Evolutionary conservation across 2,329 filamentous ascomycete species (phyloP).

Genomic region (Penicillium sp.): DNA sequence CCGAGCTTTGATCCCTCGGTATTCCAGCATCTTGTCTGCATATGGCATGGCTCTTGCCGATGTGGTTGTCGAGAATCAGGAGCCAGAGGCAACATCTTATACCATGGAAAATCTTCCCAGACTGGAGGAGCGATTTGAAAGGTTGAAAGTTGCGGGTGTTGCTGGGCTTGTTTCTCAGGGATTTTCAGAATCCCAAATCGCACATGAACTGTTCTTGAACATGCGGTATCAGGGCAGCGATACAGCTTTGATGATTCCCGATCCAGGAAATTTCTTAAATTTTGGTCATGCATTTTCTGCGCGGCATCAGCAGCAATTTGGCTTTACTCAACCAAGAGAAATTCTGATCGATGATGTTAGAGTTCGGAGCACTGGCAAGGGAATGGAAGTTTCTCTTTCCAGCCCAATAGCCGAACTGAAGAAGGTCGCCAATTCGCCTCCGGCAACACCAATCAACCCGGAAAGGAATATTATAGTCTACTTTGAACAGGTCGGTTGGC

Average conservation of each 20-base stretch:
- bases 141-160: constrained; percentile 40
- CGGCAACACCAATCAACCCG: not conserved
- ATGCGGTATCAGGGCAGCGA: constrained; percentile 49
- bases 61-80: constrained; percentile 36
- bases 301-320: constrained; percentile 43
- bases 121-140: constrained; percentile 32
- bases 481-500: constrained; percentile 29
- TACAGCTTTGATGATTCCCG: constrained; percentile 43
- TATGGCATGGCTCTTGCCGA: constrained; percentile 48
- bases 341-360: constrained; percentile 44
- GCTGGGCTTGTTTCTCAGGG: constrained; percentile 1
- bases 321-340: constrained; percentile 35
- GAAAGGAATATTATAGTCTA: constrained; percentile 20
- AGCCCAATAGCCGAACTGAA: not conserved
- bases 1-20: constrained; percentile 46
- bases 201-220: not conserved
- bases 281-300: constrained; percentile 30
- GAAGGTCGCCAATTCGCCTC: not conserved
- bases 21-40: constrained; percentile 44
- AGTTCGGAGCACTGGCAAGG: constrained; percentile 22
- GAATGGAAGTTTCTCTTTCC: not conserved
- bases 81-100: not conserved
- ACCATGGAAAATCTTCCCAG: constrained; percentile 1
- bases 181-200: not conserved
- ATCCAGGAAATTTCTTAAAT: constrained; percentile 33